phyloP scores from a whole-genome alignment of 768 basidiomycete genomes.

The Agrocybe pediades region DNA sequence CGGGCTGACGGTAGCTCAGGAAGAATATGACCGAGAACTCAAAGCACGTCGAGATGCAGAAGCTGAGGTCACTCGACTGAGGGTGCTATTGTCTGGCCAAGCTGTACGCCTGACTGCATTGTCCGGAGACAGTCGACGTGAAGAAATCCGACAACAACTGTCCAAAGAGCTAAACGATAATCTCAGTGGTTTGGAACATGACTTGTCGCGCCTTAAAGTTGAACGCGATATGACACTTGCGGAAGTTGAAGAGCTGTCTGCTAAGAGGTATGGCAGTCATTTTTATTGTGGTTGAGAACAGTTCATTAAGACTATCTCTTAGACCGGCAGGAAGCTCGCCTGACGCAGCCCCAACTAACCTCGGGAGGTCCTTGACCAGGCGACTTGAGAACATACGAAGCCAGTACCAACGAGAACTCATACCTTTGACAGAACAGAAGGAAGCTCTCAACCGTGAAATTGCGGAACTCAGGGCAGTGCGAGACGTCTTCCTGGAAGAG shows the following conservation, averaged over 20 bases:
- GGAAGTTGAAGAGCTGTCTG: slow-evolving; percentile 89
- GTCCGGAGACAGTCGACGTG: slow-evolving; percentile 73
- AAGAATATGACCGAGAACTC: slow-evolving; percentile 92
- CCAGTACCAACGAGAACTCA: slow-evolving; percentile 86
- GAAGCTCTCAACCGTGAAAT: slow-evolving; percentile 82
- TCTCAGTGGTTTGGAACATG: slow-evolving; percentile 77
- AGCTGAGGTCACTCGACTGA: slow-evolving; percentile 84
- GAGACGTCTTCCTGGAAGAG: slow-evolving; percentile 89
- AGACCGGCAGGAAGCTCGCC: slow-evolving; percentile 30
- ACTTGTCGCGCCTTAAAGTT: slow-evolving; percentile 83
- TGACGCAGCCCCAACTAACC: slow-evolving; percentile 43
- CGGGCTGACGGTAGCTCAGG: slow-evolving; percentile 89
- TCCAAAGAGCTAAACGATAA: slow-evolving; percentile 78
- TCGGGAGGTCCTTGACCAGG: slow-evolving; percentile 75
- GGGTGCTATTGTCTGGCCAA: slow-evolving; percentile 87
- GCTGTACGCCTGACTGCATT: slow-evolving; percentile 85
- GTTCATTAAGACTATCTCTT: slow-evolving; percentile 5
- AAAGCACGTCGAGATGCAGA: slow-evolving; percentile 88
- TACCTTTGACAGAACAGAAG: slow-evolving; percentile 80
- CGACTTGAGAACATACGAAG: slow-evolving; percentile 86
- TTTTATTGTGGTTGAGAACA: background rate
- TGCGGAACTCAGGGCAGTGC: slow-evolving; percentile 79
- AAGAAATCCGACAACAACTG: slow-evolving; percentile 78
- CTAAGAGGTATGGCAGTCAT: slow-evolving; percentile 59
- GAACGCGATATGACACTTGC: slow-evolving; percentile 92